Conservation (phyloP, 352 stramenopile genomes). For the Globisporangium nunn region DNA sequence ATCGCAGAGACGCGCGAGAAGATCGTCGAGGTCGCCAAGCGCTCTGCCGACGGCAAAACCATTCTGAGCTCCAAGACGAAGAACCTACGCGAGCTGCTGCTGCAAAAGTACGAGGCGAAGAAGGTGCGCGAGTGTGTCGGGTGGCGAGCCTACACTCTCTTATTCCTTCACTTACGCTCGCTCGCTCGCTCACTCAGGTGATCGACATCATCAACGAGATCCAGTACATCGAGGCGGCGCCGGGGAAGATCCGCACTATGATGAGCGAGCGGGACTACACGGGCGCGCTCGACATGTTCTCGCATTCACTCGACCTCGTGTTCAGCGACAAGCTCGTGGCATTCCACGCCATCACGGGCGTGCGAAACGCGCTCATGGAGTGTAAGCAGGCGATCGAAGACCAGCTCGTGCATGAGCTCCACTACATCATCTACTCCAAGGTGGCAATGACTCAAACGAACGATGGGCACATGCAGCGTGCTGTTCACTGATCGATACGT, state of each 20-base stretch:
- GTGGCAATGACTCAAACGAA: constrained; percentile 7
- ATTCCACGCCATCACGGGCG: constrained; percentile 68
- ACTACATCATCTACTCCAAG: constrained; percentile 71
- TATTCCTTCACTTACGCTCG: background rate
- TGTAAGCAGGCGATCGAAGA: constrained; percentile 83
- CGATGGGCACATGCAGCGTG: no score
- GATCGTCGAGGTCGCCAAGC: constrained; percentile 60
- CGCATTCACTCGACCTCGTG: constrained; percentile 65
- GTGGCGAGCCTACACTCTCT: no score
- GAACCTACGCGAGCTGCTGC: constrained; percentile 67
- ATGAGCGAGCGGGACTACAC: constrained; percentile 50
- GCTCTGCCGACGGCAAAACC: constrained; percentile 64
- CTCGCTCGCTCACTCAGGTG: constrained; percentile 20
- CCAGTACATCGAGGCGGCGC: constrained; percentile 69
- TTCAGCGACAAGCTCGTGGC: constrained; percentile 74
- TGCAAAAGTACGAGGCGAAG: constrained; percentile 79
- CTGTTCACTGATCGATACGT: no score
- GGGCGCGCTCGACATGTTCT: constrained; percentile 66
- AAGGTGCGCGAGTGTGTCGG: constrained; percentile 23
- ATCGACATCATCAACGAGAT: constrained; percentile 83
- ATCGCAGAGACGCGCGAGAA: constrained; percentile 57
- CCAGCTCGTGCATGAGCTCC: constrained; percentile 61
- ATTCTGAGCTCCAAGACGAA: constrained; percentile 83
- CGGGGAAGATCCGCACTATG: constrained; percentile 50
- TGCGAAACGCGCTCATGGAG: constrained; percentile 77